Evolutionary conservation across 129 eudicot genomes (phyloP).

Genomic region (sunflower (Helianthus annuus)): HanXRQr2.0-SUNRISE NC_035435.2:1613404-1613903

Average conservation of each 20-base stretch:
- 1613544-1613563: no score
- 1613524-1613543: not conserved
- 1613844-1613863: not conserved
- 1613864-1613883: not conserved
- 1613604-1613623: not conserved
- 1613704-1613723: constrained; percentile 20
- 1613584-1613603: not conserved
- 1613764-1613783: constrained; percentile 48
- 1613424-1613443: not conserved
- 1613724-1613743: constrained; percentile 53
- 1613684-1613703: constrained; percentile 29
- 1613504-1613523: not conserved
- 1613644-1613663: constrained; percentile 36
- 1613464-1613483: constrained; percentile 33
- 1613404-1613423: constrained; percentile 1
- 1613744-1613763: constrained; percentile 37
- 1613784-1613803: constrained; percentile 44
- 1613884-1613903: not conserved
- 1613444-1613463: constrained; percentile 47
- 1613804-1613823: constrained; percentile 9
- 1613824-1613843: not conserved
- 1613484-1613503: constrained; percentile 14
- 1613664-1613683: constrained; percentile 29
- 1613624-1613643: constrained; percentile 40
- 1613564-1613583: not conserved